A percentile compares a stretch with the other conserved stretches of the same genome.
Evolutionary conservation across 164 flowering plant genomes (phyloP).

Genomic region (Magnolia sinica): DNA sequence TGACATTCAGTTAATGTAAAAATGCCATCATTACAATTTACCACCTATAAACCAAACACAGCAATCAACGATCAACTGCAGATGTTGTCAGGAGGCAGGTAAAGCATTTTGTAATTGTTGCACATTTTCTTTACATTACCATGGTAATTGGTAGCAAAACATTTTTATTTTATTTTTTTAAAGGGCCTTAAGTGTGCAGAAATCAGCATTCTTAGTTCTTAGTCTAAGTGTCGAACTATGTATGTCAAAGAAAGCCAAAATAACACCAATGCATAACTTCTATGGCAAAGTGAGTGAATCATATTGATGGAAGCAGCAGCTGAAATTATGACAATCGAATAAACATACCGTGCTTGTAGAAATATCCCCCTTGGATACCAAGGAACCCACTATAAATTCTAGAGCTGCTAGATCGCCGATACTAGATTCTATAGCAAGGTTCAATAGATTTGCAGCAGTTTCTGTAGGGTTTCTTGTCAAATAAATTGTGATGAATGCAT

Average conservation of each 20-base stretch:
- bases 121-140: too few relatives aligned
- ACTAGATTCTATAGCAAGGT: constrained; percentile 77
- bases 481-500: constrained; percentile 84
- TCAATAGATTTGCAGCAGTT: constrained; percentile 77
- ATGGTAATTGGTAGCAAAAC: neutral
- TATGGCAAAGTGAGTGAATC: neutral
- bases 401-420: constrained; percentile 94
- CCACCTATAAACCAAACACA: neutral
- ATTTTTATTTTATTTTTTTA: too few relatives aligned
- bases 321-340: neutral
- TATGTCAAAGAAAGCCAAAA: neutral
- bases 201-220: too few relatives aligned
- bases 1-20: too few relatives aligned
- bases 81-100: too few relatives aligned
- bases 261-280: neutral
- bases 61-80: too few relatives aligned
- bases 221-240: neutral
- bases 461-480: constrained; percentile 59
- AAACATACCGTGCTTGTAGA: constrained; percentile 57
- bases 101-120: too few relatives aligned
- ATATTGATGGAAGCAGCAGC: neutral
- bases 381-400: constrained; percentile 59
- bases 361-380: constrained; percentile 91
- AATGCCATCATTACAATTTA: neutral
- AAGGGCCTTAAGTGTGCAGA: too few relatives aligned